Percentiles rank a stretch among this genome's conserved stretches.
Conservation (phyloP, 1,284 basidiomycete genomes). For the Apiotrichum laibachii region DNA sequence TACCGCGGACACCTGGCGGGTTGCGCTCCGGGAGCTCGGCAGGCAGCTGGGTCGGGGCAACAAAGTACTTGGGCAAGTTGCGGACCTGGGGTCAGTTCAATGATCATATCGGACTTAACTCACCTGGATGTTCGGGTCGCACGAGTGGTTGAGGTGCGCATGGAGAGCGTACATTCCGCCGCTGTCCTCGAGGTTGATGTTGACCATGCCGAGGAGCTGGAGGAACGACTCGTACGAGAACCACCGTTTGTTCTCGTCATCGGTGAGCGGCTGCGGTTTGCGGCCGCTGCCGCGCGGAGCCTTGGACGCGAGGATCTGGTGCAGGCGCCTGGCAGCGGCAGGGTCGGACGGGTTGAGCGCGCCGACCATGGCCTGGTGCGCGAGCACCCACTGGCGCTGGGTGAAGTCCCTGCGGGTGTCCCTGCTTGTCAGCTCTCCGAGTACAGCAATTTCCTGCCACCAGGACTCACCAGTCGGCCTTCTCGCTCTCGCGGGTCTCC, state of each 20-base stretch:
- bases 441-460: neutral
- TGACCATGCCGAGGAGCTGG: slow-evolving; percentile 73
- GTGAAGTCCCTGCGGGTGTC: slow-evolving; percentile 4
- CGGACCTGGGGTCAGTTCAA: slow-evolving; percentile 30
- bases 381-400: slow-evolving; percentile 64
- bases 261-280: slow-evolving; percentile 51
- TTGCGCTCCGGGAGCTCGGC: slow-evolving; percentile 57
- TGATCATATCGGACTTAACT: slow-evolving; percentile 7
- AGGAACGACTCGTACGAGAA: slow-evolving; percentile 74
- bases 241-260: slow-evolving; percentile 59
- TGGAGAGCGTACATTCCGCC: slow-evolving; percentile 83
- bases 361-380: slow-evolving; percentile 57
- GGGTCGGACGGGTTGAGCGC: slow-evolving; percentile 33
- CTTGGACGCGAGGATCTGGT: slow-evolving; percentile 3
- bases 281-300: slow-evolving; percentile 3
- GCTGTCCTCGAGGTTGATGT: slow-evolving; percentile 79
- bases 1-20: slow-evolving; percentile 30
- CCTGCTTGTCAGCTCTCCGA: neutral
- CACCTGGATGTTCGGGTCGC: slow-evolving; percentile 71
- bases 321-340: neutral
- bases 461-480: slow-evolving; percentile 41
- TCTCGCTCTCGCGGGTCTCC: slow-evolving; percentile 37
- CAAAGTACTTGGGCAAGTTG: slow-evolving; percentile 39
- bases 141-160: slow-evolving; percentile 81
- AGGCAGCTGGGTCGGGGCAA: slow-evolving; percentile 63